Evolutionary conservation across 305 asterid genomes (phyloP), one percentile per base, ranked within the genome.

Genomic region (Caryopteris hybrid): DNA sequence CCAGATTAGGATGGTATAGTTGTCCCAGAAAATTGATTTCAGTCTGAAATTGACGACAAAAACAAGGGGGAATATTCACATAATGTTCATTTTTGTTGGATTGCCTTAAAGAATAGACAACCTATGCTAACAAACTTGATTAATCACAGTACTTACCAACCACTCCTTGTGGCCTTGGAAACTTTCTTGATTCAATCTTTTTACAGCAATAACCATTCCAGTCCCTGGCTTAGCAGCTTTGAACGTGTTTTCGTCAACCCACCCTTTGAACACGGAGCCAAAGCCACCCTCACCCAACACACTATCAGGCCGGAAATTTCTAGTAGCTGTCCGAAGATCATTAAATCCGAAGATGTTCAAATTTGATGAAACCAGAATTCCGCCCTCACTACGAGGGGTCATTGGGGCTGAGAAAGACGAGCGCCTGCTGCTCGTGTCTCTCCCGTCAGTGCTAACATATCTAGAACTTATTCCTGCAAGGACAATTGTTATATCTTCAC

Each of bases 81-180:
- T 29, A 45, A 23, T 20, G 20, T 3, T 6, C 31, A 52, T n/a
- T n/a, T 11, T 57, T 14, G 53, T 12, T 43, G 54, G 33, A 54
- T 20, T 45, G 22, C 16, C 27, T 33, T 38, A 0, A 41, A 45
- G 29, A 58, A 47, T 43, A 2, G n/a, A 62, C 18, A 39, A 70
- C 29, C 61, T 23, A 17, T 5, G 23, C 27, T 8, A 17, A 11
- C 62, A 4, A 55, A 21, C 3, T 8, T 4, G 21, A 29, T 1
- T 1, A 18, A 46, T 14, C 9, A 46, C 4, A 14, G 59, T 54
- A 76, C 95, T 80, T 75, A 87, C 96, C 86, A 90, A 65, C 96
- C 96, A 90, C 77, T 90, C 96, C 76, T 78, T 90, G 73, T 90
- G 96, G 41, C 96, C 95, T 79, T 90, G 96, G 31, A 85, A 76